These are phyloP conservation scores for Calophaca sinica DNA, from an alignment of 306 rosid genomes.

Conservation along the genomic window DNA sequence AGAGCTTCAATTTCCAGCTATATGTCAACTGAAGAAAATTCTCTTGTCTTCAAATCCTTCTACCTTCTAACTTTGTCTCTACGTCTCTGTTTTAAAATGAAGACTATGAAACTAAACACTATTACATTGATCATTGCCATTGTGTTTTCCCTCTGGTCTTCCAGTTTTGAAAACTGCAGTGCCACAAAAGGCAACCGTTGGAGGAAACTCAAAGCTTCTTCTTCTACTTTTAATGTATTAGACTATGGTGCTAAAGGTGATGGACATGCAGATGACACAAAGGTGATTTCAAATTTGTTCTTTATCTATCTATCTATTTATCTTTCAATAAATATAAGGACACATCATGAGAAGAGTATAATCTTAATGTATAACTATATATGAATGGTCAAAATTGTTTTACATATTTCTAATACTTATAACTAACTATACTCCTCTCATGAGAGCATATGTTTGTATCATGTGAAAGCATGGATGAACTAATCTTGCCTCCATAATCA, in stretches of 20 bases:
- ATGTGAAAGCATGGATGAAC: not conserved
- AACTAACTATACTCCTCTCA: not conserved
- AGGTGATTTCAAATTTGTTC: slow-evolving; percentile 49
- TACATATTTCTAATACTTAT: not conserved
- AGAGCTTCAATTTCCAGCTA: slow-evolving; percentile 19
- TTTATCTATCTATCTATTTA: not conserved
- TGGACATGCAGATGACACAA: slow-evolving; percentile 77
- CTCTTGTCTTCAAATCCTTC: slow-evolving; percentile 24
- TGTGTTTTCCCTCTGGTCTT: slow-evolving; percentile 42
- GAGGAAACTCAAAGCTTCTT: slow-evolving; percentile 52
- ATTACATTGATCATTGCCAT: slow-evolving; percentile 48
- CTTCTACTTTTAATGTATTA: slow-evolving; percentile 66
- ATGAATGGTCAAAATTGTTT: not conserved
- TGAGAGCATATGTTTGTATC: not conserved
- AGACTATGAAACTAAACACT: slow-evolving; percentile 37
- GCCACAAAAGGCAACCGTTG: slow-evolving; percentile 51
- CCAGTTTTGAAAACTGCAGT: slow-evolving; percentile 51
- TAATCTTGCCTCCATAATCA: too few relatives aligned
- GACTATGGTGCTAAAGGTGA: slow-evolving; percentile 82
- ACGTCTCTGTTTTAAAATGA: slow-evolving; percentile 41
- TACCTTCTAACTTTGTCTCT: not conserved
- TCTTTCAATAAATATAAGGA: too few relatives aligned
- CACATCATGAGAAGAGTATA: too few relatives aligned
- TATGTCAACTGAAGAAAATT: slow-evolving; percentile 5
- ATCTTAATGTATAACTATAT: too few relatives aligned